A percentile compares a stretch with the other conserved stretches of the same genome.
Conservation (phyloP, 139 green algal species). For the Chlorella sp. region DNA sequence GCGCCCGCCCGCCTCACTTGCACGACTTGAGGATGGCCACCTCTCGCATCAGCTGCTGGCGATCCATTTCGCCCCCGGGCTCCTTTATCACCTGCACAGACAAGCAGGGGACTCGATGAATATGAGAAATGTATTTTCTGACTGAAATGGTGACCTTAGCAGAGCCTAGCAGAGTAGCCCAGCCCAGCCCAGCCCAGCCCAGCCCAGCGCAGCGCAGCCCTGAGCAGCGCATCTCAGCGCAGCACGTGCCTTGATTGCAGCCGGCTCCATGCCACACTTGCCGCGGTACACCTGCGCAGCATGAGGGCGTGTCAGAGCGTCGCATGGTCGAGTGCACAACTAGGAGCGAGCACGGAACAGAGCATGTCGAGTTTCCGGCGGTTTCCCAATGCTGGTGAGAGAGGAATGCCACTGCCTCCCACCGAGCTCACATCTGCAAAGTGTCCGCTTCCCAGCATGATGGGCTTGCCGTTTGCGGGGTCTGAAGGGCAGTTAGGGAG, state of each 20-base stretch:
- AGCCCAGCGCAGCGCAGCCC: too few species aligned
- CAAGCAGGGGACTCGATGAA: neutral
- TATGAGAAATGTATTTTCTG: too few species aligned
- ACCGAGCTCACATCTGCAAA: neutral
- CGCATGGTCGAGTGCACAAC: neutral
- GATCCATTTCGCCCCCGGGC: neutral
- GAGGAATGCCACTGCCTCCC: neutral
- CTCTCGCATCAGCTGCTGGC: neutral
- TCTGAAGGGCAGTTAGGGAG: neutral
- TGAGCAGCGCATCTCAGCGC: too few species aligned
- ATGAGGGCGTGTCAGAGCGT: neutral
- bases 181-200: too few species aligned
- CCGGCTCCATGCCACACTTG: neutral
- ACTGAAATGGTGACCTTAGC: too few species aligned
- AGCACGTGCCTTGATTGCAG: neutral
- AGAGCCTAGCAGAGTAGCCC: too few species aligned
- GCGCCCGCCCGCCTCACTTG: neutral
- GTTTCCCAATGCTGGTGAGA: neutral
- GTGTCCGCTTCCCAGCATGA: neutral
- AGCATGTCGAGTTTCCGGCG: too few species aligned
- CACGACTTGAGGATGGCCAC: conserved; percentile 17
- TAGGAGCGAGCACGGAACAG: too few species aligned
- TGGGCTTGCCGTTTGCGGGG: neutral
- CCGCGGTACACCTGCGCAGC: neutral
- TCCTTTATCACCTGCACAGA: conserved; percentile 2